Evolutionary conservation across 1,284 basidiomycete genomes (phyloP), one percentile per base, ranked within the genome.

Genomic region (Porogramme epimiltina): DNA sequence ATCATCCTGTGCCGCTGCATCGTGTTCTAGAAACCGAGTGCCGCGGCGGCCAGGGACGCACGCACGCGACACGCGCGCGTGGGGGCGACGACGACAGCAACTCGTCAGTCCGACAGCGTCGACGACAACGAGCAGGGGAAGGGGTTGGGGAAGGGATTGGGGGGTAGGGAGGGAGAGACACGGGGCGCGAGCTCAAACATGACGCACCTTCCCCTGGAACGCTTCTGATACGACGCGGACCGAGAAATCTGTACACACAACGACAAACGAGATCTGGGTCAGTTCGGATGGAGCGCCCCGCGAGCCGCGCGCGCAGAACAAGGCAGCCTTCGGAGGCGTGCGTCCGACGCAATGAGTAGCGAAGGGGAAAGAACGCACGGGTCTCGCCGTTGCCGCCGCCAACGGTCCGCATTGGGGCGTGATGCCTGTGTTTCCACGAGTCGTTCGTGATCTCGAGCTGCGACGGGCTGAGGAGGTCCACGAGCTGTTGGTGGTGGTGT

Each of bases 1-100:
- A 92, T 80, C 74, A 91, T 78, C 43, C 89, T 79, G 70, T 92
- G 89, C 46, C 90, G 80, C 65, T 91, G 85, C 73, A 91, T 81
- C 16, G 85, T 84, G 34, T 70, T 81, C 89, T 91, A 57, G 47
- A 31, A 33, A 39, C 25, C 22, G n/a, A n/a, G n/a, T n/a, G n/a
- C n/a, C n/a, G n/a, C n/a, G n/a, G n/a, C n/a, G n/a, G n/a, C n/a
- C n/a, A n/a, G n/a, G n/a, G n/a, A n/a, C n/a, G n/a, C n/a, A n/a
- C n/a, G n/a, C n/a, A n/a, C n/a, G n/a, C n/a, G n/a, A n/a, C n/a
- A n/a, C n/a, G n/a, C n/a, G n/a, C n/a, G n/a, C n/a, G n/a, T n/a
- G n/a, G n/a, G n/a, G n/a, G n/a, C n/a, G 34, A 37, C 34, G 26
- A 42, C 55, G 49, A 28, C 37, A 47, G 51, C 43, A 45, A 38